Base-by-base conservation (phyloP, 805 yeast species). In the Sugiyamaella valdiviana region DNA sequence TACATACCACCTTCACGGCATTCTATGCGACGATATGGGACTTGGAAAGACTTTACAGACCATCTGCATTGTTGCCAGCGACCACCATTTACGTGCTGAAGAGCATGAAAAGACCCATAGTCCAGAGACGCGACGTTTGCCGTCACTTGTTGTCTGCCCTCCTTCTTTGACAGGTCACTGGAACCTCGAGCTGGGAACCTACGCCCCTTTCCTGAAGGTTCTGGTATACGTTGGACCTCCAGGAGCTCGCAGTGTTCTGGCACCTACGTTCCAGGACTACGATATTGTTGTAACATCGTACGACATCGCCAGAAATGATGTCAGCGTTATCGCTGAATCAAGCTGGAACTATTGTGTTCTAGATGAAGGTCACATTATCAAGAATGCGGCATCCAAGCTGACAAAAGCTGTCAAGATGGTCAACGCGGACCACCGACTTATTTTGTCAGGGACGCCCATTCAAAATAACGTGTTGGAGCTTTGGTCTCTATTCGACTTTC, bases 1-100 rank as follows among this genome's bases (percentile, higher is more conserved):
- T 69, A 86, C 86, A 60, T 93, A 93, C 63, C 96, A 91, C 65
- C 71, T 93, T 46, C 99, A 93, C 69, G 99, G 99, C 46, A 91
- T 93, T 60, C 72, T 93, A 43, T 93, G 99, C 79, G 99, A 93
- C 65, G 99, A 93, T 79, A 93, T 93, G 99, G 99, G 99, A 5
- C 74, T 93, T 24, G 99, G 99, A 45, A 93, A 93, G 64, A 93
- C 99, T 0, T 73, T 93, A 51, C 99, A 93, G 67, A 90, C 99
- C 0, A 90, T 93, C 61, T 93, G 99, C 68, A 91, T 95, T 56
- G 89, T 93, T 46, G 86, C 99, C 0, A 87, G 97, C 63, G 99
- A 93, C 61, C 99, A 93, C 60, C 86, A 89, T 59, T 58, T 87
- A 55, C 78, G 99, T 55, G 82, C 79, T 9, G 84, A 84, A 56